Evolutionary conservation across 2,329 filamentous ascomycete genomes (phyloP).

Genomic region (Atkinsonella hypoxylon): DNA sequence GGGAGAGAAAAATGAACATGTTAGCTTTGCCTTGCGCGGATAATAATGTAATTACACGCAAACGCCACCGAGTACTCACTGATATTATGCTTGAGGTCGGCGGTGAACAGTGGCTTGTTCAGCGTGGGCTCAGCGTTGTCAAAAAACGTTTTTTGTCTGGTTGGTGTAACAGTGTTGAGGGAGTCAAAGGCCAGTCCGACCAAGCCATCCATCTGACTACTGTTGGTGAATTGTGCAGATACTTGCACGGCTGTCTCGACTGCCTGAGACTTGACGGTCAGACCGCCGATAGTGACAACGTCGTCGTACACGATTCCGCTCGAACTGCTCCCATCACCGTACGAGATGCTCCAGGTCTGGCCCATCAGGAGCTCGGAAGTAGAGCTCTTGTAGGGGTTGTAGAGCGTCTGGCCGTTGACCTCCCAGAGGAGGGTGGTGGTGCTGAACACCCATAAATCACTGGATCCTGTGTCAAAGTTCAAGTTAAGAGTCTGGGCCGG

Average conservation of each 20-base stretch:
- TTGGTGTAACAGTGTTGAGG: constrained; percentile 30
- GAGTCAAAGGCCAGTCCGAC: constrained; percentile 31
- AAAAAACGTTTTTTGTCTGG: constrained; percentile 31
- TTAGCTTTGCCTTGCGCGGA: too few species aligned
- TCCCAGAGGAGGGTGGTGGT: constrained; percentile 26
- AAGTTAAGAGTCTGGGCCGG: constrained; percentile 11
- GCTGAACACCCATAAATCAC: constrained; percentile 25
- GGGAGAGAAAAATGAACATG: too few species aligned
- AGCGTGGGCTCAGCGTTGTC: constrained; percentile 18
- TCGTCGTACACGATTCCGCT: constrained; percentile 32
- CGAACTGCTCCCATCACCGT: constrained; percentile 31
- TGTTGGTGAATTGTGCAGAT: constrained; percentile 26
- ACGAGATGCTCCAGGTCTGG: constrained; percentile 29
- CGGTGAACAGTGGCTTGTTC: constrained; percentile 46
- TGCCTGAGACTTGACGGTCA: constrained; percentile 28
- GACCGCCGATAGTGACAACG: constrained; percentile 27
- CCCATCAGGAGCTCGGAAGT: constrained; percentile 25
- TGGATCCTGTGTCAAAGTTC: constrained; percentile 15
- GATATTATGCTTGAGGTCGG: constrained; percentile 44
- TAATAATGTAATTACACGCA: too few species aligned
- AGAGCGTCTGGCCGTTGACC: constrained; percentile 28
- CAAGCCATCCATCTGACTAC: constrained; percentile 30
- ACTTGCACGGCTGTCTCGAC: constrained; percentile 32
- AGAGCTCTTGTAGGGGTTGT: constrained; percentile 25
- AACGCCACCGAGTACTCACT: constrained; percentile 8